phyloP scores from a whole-genome alignment of 768 basidiomycete species.

The Butyriboletus loyo region DNA sequence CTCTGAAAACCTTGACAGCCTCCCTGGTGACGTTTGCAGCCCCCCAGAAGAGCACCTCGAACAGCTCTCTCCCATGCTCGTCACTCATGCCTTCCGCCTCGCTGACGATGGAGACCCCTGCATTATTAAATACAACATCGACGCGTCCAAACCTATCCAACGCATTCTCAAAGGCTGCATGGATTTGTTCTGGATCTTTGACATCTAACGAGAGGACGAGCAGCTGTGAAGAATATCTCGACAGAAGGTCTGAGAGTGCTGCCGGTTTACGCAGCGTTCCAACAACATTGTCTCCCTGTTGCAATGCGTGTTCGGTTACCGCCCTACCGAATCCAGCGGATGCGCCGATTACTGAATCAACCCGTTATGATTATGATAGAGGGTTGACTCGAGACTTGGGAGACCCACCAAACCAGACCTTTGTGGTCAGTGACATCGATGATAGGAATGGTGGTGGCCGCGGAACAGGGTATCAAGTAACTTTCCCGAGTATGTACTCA shows the following conservation, averaged over 20 bases:
- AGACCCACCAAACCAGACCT: constrained; percentile 25
- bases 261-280: constrained; percentile 38
- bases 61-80: constrained; percentile 32
- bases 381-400: neutral
- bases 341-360: constrained; percentile 38
- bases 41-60: constrained; percentile 42
- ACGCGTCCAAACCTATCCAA: constrained; percentile 38
- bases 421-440: constrained; percentile 9
- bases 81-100: constrained; percentile 40
- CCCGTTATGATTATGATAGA: neutral
- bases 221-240: constrained; percentile 31
- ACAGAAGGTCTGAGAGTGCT: constrained; percentile 28
- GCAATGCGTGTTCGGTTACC: constrained; percentile 34
- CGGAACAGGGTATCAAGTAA: neutral
- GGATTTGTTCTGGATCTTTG: constrained; percentile 29
- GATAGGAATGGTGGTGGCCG: neutral
- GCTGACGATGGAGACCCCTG: constrained; percentile 28
- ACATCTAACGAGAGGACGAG: constrained; percentile 42
- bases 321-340: constrained; percentile 39
- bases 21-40: constrained; percentile 31
- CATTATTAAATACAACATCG: constrained; percentile 48
- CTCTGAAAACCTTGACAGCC: constrained; percentile 36
- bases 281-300: constrained; percentile 38
- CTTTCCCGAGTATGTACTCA: neutral
- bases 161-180: constrained; percentile 33